A percentile compares a stretch with the other conserved stretches of the same genome.
These are phyloP conservation scores for Rhodotorula sphaerocarpa DNA, from an alignment of 768 basidiomycete genomes.

Conservation along the genomic window DNA sequence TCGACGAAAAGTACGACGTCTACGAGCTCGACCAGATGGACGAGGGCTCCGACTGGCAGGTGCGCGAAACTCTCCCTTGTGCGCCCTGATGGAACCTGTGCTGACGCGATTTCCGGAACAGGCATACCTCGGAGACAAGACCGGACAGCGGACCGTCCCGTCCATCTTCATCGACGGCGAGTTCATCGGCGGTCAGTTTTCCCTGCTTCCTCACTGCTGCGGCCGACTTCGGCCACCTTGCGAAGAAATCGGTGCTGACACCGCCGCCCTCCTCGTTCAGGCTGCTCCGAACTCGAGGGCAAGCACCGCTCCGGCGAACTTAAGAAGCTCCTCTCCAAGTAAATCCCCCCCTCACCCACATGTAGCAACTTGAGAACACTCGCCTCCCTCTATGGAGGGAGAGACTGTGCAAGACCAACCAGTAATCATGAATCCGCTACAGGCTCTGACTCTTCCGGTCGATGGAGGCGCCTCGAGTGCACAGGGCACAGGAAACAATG, in stretches of 20 bases:
- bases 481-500: too few species aligned
- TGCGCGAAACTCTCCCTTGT: too few species aligned
- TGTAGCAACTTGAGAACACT: too few species aligned
- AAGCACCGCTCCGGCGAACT: conserved; percentile 24
- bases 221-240: not conserved
- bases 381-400: too few species aligned
- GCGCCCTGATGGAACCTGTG: too few species aligned
- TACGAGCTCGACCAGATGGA: conserved; percentile 34
- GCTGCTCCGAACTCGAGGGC: conserved; percentile 32
- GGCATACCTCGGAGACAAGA: conserved; percentile 31
- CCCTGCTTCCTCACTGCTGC: not conserved
- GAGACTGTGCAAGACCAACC: too few species aligned
- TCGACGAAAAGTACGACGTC: conserved; percentile 12
- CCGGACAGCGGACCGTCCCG: conserved; percentile 36
- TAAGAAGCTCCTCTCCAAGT: conserved; percentile 20
- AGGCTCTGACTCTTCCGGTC: too few species aligned
- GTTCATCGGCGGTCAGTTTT: conserved; percentile 21
- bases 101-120: too few species aligned
- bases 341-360: too few species aligned
- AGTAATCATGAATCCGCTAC: too few species aligned
- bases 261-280: not conserved
- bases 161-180: conserved; percentile 23
- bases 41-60: conserved; percentile 33
- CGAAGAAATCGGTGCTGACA: not conserved
- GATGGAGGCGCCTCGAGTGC: too few species aligned